A percentile compares a stretch with the other conserved stretches of the same genome.
phyloP scores from a whole-genome alignment of 495 filamentous ascomycete species.

The Bacidia rubella region DNA sequence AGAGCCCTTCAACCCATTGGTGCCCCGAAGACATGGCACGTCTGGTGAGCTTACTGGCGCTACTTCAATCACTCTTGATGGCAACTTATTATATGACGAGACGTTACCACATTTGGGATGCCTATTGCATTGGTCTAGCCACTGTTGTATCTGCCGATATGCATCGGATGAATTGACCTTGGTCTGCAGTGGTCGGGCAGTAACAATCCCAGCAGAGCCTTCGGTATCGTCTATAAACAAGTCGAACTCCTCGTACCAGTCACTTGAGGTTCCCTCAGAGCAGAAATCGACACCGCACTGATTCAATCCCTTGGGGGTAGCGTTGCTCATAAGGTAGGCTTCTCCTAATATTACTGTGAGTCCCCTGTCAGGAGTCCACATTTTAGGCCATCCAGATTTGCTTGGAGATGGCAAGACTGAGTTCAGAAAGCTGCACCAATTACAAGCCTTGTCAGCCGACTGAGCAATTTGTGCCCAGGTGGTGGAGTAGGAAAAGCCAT shows the following conservation, averaged over 20 bases:
- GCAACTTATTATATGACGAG: not conserved
- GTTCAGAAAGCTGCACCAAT: conserved; percentile 4
- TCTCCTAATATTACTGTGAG: conserved; percentile 1
- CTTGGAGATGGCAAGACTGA: conserved; percentile 4
- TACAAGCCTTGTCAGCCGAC: conserved; percentile 2
- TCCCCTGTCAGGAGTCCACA: conserved; percentile 1
- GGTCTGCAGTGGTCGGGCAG: conserved; percentile 5
- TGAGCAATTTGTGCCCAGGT: conserved; percentile 1
- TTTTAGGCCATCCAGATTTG: not conserved
- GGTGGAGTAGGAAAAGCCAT: conserved; percentile 6
- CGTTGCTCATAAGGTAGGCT: not conserved
- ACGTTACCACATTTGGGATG: not conserved
- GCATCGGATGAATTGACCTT: conserved; percentile 3
- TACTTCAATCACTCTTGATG: conserved; percentile 6
- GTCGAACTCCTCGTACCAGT: conserved; percentile 3
- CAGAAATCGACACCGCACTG: conserved; percentile 4
- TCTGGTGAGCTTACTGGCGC: not conserved
- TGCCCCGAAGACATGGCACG: conserved; percentile 4
- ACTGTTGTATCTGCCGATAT: conserved; percentile 1
- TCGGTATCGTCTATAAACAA: conserved; percentile 1
- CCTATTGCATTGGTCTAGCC: conserved; percentile 4
- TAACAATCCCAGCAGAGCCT: not conserved
- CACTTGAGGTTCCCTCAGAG: not conserved
- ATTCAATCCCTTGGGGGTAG: not conserved
- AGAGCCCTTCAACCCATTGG: not conserved